A percentile compares a stretch with the other conserved stretches of the same genome.
Evolutionary conservation across 2,329 filamentous ascomycete genomes (phyloP).

Genomic region (Paramyrothecium roridum): DNA sequence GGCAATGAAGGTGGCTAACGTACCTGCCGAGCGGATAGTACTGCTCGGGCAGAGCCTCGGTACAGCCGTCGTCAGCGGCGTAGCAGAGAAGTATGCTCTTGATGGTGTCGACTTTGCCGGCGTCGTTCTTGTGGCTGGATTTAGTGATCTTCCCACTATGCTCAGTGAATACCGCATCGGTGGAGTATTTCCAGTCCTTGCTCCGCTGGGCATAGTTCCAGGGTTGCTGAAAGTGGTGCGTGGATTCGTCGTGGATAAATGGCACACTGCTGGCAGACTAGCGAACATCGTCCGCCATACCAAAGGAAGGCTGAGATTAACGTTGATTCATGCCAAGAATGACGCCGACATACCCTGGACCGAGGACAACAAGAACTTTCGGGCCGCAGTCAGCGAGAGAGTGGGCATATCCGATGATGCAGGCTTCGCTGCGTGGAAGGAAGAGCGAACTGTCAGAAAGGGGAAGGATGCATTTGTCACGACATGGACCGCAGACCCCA

Average conservation of each 20-base stretch:
- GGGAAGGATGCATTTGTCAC: slow-evolving; percentile 47
- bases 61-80: slow-evolving; percentile 76
- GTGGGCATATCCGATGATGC: slow-evolving; percentile 30
- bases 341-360: slow-evolving; percentile 79
- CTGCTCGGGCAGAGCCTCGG: slow-evolving; percentile 85
- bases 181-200: slow-evolving; percentile 77
- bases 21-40: slow-evolving; percentile 71
- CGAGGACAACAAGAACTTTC: slow-evolving; percentile 64
- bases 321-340: slow-evolving; percentile 75
- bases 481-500: slow-evolving; percentile 38
- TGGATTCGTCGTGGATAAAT: slow-evolving; percentile 70
- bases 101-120: slow-evolving; percentile 69
- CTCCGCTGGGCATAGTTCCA: slow-evolving; percentile 68
- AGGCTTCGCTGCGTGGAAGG: slow-evolving; percentile 41
- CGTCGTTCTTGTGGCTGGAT: slow-evolving; percentile 75
- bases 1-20: slow-evolving; percentile 59
- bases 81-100: slow-evolving; percentile 66
- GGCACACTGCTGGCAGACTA: slow-evolving; percentile 70
- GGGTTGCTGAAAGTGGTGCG: slow-evolving; percentile 59
- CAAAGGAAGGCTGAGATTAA: slow-evolving; percentile 57
- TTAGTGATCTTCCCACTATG: slow-evolving; percentile 70
- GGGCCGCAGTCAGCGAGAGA: slow-evolving; percentile 52
- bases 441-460: slow-evolving; percentile 37
- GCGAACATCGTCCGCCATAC: slow-evolving; percentile 50
- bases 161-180: slow-evolving; percentile 74